phyloP scores from a whole-genome alignment of 75 land plant species.

The Azolla pinnata region DNA sequence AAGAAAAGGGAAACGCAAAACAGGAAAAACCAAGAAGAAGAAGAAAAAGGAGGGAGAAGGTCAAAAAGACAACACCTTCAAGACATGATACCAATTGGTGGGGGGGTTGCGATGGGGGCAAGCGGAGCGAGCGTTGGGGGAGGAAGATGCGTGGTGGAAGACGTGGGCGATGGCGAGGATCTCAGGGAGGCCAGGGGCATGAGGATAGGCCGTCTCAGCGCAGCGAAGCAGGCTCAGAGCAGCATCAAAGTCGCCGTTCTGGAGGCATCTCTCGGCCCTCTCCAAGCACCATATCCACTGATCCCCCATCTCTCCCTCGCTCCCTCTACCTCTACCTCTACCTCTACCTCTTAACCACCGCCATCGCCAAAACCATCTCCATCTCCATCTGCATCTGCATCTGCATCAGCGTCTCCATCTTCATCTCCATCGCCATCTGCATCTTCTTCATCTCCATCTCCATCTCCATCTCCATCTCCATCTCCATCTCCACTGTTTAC shows the following conservation, averaged over 20 bases:
- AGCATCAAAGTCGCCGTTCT: constrained; percentile 6
- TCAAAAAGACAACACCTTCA: constrained; percentile 3
- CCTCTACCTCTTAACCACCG: too few relatives aligned
- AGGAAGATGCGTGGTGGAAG: constrained; percentile 9
- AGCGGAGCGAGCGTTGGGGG: constrained; percentile 7
- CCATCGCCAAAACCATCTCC: too few relatives aligned
- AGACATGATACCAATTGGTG: constrained; percentile 18
- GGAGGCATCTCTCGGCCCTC: constrained; percentile 8
- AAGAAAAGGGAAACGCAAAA: background rate
- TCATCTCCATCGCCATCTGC: too few relatives aligned
- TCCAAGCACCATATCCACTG: constrained; percentile 10
- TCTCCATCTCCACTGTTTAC: too few relatives aligned
- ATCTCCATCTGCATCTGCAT: too few relatives aligned
- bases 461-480: too few relatives aligned
- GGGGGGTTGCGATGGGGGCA: constrained; percentile 2
- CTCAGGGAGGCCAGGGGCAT: constrained; percentile 11
- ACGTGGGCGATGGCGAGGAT: constrained; percentile 16
- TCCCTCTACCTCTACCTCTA: background rate
- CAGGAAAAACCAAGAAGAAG: background rate
- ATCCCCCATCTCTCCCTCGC: background rate
- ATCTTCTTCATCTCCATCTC: too few relatives aligned
- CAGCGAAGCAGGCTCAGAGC: constrained; percentile 8
- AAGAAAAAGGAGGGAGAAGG: background rate
- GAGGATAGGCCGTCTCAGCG: constrained; percentile 4
- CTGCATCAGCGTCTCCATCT: too few relatives aligned